A percentile compares a stretch with the other conserved stretches of the same genome.
These are phyloP conservation scores for Rhizophora mangle DNA, from an alignment of 345 rosid species.

Conservation along the genomic window DNA sequence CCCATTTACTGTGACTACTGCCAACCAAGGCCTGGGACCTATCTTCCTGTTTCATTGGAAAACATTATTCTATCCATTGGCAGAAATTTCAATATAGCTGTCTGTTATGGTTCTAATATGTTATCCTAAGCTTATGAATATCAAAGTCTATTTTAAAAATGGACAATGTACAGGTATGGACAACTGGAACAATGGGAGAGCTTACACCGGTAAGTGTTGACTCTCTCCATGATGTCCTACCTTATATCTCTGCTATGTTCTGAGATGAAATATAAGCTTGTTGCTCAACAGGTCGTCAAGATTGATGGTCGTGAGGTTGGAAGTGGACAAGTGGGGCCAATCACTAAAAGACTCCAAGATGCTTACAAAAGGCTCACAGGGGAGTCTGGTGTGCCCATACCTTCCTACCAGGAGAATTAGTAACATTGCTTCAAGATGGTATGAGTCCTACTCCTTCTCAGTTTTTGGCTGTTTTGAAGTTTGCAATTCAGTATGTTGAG, in stretches of 20 bases:
- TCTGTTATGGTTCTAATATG: too few relatives aligned
- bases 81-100: too few relatives aligned
- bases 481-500: too few relatives aligned
- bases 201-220: constrained; percentile 57
- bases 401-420: constrained; percentile 30
- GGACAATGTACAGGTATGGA: constrained; percentile 58
- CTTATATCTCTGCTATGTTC: neutral
- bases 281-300: constrained; percentile 53
- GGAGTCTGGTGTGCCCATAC: constrained; percentile 69
- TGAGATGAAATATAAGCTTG: neutral
- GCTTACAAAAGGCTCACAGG: constrained; percentile 62
- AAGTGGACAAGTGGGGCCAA: constrained; percentile 66
- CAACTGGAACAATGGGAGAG: constrained; percentile 96
- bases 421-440: constrained; percentile 2
- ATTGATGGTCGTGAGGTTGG: constrained; percentile 71
- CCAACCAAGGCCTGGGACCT: too few relatives aligned
- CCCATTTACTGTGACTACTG: too few relatives aligned
- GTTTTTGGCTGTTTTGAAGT: neutral
- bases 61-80: too few relatives aligned
- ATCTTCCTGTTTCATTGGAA: too few relatives aligned
- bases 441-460: neutral
- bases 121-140: too few relatives aligned
- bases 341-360: constrained; percentile 57
- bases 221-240: too few relatives aligned
- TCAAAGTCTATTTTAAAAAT: neutral